Base-by-base conservation (phyloP, 352 stramenopile species). In the Pythium volutum region DNA sequence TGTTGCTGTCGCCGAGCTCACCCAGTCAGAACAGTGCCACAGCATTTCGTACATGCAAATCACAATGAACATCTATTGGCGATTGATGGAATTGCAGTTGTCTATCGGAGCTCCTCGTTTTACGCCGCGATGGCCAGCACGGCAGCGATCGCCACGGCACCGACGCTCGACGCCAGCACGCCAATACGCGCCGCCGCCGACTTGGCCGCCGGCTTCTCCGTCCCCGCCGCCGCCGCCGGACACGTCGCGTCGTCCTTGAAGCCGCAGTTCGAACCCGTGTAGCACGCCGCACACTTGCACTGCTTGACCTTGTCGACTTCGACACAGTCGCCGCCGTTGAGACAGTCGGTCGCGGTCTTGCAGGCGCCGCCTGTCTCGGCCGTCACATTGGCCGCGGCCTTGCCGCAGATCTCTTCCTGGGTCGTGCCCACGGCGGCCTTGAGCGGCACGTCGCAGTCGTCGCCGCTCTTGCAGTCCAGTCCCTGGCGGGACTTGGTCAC, bases 281-380 rank as follows among this genome's bases (percentile, higher is more conserved):
- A 94, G 69, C 85, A 94, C 9, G 74, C 77, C 41, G 87, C 58
- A 55, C 85, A 94, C 62, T 71, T 82, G 78, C 85, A 94, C 52
- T 76, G 72, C 68, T 79, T 89, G 7, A 73, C 77, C 59, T 77
- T 81, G 49, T 87, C 78, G n/a, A 70, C 69, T 16, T 79, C 76
- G n/a, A 84, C 72, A 52, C 85, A 94, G 57, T 92, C 79, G 39
- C 85, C 85, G 38, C 89, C 80, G 26, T 76, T 77, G 38, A 76
- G 75, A 55, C 85, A 94, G 57, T 92, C 80, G 1, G 61, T 71
- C 27, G 79, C 80, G 26, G 60, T 69, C 36, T 81, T 66, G 59
- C 85, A 94, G 16, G 74, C 76, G 18, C 75, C 77, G 18, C 85
- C 85, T 2, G 53, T 45, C 12, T 59, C 36, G 15, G 33, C 34